Conservation (phyloP, 345 rosid genomes). For the Euphorbia tirucalli region DNA sequence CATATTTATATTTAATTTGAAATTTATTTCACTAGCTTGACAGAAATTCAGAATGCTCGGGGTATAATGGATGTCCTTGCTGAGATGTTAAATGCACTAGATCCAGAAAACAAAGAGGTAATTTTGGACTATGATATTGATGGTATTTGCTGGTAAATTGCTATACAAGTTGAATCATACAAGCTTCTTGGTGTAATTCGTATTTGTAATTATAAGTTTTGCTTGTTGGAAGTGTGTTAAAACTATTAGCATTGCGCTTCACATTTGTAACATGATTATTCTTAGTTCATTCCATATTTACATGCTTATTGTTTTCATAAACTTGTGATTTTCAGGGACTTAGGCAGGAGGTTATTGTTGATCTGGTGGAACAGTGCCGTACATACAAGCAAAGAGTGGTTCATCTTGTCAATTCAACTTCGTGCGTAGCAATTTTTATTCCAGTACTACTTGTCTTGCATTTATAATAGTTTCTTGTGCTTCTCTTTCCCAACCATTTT, state of each 20-base stretch:
- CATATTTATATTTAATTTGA: constrained; percentile 21
- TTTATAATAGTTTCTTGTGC: not conserved
- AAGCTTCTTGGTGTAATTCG: not conserved
- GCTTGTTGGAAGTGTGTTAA: not conserved
- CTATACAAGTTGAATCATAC: not conserved
- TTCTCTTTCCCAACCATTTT: not conserved
- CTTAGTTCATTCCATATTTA: constrained; percentile 6
- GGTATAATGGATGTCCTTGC: constrained; percentile 96
- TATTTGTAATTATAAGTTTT: not conserved
- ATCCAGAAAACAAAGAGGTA: constrained; percentile 91
- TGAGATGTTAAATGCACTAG: constrained; percentile 96
- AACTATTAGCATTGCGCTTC: not conserved
- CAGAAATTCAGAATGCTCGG: constrained; percentile 97
- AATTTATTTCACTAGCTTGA: constrained; percentile 57
- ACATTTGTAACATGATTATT: constrained; percentile 8
- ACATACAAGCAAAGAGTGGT: constrained; percentile 96
- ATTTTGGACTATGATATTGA: not conserved
- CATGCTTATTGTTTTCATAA: constrained; percentile 11
- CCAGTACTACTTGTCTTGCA: constrained; percentile 1
- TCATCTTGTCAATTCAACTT: constrained; percentile 94
- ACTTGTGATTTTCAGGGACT: constrained; percentile 53
- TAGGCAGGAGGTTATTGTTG: constrained; percentile 94
- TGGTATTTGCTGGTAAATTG: not conserved
- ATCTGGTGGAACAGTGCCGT: constrained; percentile 96
- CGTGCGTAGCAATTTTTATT: constrained; percentile 52